Conservation (phyloP, 139 green algal genomes). For the Micractinium conductrix region DNA sequence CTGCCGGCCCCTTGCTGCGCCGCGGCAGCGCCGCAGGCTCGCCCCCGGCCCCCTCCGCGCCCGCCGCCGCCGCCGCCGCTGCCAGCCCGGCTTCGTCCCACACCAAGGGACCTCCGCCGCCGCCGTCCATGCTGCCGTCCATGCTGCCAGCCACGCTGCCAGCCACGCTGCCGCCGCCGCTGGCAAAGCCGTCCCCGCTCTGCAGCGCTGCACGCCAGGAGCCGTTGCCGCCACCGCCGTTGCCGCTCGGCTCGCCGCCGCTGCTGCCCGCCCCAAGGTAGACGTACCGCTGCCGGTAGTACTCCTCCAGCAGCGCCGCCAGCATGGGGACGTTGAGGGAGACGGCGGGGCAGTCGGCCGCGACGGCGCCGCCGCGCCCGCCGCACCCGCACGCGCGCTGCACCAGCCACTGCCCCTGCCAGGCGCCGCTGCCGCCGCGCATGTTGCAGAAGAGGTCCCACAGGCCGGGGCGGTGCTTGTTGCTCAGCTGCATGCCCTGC, state of each 20-base stretch:
- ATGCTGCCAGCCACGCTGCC: background rate
- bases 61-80: background rate
- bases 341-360: background rate
- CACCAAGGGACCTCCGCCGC: background rate
- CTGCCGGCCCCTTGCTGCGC: background rate
- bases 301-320: conserved; percentile 30
- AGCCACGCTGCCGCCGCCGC: background rate
- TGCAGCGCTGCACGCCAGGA: background rate
- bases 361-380: background rate
- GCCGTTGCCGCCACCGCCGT: background rate
- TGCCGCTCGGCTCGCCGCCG: background rate
- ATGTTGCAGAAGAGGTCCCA: conserved; percentile 56
- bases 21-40: background rate
- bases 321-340: conserved; percentile 37
- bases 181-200: background rate
- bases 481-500: conserved; percentile 35
- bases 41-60: background rate
- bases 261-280: background rate
- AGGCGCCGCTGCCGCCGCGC: conserved; percentile 31
- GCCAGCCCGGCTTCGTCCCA: background rate
- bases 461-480: conserved; percentile 43
- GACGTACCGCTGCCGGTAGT: conserved; percentile 32
- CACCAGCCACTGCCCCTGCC: conserved; percentile 44
- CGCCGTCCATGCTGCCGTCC: background rate
- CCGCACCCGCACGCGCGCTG: background rate